A percentile compares a stretch with the other conserved stretches of the same genome.
Evolutionary conservation across 108 stramenopile genomes (phyloP).

Genomic region (Mayamaea pseudoterrestris): DNA sequence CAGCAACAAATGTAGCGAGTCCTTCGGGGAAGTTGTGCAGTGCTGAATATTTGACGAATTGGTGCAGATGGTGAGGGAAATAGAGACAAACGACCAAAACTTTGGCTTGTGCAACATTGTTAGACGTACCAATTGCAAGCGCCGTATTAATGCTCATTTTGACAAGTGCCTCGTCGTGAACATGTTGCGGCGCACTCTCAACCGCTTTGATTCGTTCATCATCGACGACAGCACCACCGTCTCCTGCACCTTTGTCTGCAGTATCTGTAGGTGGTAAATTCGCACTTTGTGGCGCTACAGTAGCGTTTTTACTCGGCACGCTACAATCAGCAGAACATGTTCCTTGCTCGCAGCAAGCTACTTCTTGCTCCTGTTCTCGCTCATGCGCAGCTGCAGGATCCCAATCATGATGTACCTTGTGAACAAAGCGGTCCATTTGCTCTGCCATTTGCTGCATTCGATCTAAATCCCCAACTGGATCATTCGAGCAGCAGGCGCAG

Average conservation of each 20-base stretch:
- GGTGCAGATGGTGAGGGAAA: no score
- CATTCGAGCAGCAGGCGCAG: conserved; percentile 12
- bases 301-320: no score
- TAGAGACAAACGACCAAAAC: no score
- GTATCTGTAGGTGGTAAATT: no score
- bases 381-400: conserved; percentile 2
- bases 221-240: no score
- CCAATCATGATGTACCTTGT: not conserved
- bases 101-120: no score
- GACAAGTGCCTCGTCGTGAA: conserved; percentile 19
- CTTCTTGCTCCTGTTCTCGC: not conserved
- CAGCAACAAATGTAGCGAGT: conserved; percentile 63
- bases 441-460: conserved; percentile 5
- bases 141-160: conserved; percentile 51
- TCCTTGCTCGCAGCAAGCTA: no score
- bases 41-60: no score
- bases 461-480: conserved; percentile 16
- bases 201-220: no score
- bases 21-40: conserved; percentile 88
- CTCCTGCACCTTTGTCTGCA: no score
- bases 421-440: not conserved
- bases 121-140: conserved; percentile 55
- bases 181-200: not conserved
- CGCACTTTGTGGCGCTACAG: no score
- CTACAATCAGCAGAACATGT: no score